Evolutionary conservation across 179 eudicot species (phyloP), one percentile per base, ranked within the genome.

Genomic region (Gypsophila paniculata): DNA sequence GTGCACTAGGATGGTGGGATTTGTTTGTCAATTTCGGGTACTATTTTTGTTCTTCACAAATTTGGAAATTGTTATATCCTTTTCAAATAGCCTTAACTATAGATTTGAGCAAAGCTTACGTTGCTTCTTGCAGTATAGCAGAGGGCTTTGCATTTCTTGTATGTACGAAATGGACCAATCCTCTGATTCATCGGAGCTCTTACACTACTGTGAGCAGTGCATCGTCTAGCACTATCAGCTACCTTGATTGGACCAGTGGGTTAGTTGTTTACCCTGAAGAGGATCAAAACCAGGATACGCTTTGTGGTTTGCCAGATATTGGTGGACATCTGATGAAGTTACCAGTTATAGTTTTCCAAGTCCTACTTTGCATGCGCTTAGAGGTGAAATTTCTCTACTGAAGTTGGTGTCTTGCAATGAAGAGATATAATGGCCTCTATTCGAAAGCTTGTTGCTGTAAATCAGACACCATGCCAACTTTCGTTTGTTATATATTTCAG

Each of bases 61-160:
- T 53, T 10, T 26, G 10, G 10, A 10, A 34, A 19, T 18, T 69
- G 10, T 19, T 53, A 3, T 34, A 26, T 69, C 29, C 48, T 29
- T 46, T 52, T n/a, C 15, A 65, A 42, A 13, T 46, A 46, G 8
- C 69, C 54, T 22, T 65, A 44, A 21, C 67, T 63, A 38, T n/a
- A 63, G 25, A n/a, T 36, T 38, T 63, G 48, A 63, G 26, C 67
- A 3, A 36, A 63, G 18, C 36, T 18, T n/a, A 8, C 19, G 22
- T 42, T 66, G 51, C 34, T 75, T 77, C 70, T 21, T 74, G 55
- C 90, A 93, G 96, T 74, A 93, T 93, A 72, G 98, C 96, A 10
- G 90, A 93, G 83, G 91, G 96, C 84, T 93, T 93, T 85, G 89
- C 98, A 4, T 93, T 89, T 80, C 98, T 93, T 82, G 96, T 93